phyloP scores from a whole-genome alignment of 2,329 filamentous ascomycete genomes.

The Ploettnerulaceae sp. region DNA sequence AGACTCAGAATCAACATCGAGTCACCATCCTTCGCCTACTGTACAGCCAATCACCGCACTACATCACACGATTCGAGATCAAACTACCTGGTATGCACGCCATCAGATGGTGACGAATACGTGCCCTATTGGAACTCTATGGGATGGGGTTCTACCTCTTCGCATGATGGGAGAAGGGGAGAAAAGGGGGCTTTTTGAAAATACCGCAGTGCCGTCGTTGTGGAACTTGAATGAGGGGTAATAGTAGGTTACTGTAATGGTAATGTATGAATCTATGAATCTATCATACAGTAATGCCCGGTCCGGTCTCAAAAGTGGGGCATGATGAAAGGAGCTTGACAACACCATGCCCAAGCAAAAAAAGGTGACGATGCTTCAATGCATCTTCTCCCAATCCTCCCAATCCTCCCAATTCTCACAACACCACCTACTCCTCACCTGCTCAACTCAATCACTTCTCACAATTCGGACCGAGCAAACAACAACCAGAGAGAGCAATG shows the following conservation, averaged over 20 bases:
- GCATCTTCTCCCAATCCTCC: neutral
- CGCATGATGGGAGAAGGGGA: no score
- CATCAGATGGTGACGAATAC: no score
- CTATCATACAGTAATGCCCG: neutral
- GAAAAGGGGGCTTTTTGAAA: no score
- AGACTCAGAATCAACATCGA: no score
- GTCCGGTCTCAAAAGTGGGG: neutral
- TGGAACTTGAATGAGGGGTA: conserved; percentile 15
- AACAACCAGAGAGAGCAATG: neutral
- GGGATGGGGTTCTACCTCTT: no score
- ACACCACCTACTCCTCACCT: neutral
- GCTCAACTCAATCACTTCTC: conserved; percentile 13
- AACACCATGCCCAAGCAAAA: conserved; percentile 16
- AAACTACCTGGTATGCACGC: no score
- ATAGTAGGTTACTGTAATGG: neutral
- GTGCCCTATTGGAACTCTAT: no score
- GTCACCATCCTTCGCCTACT: no score
- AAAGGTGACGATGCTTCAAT: conserved; percentile 12
- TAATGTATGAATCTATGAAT: neutral
- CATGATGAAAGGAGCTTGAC: conserved; percentile 1
- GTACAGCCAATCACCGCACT: no score
- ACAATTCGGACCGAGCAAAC: neutral
- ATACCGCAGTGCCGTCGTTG: neutral
- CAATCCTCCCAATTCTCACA: no score
- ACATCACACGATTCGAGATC: no score